Evolutionary conservation across 2,329 filamentous ascomycete species (phyloP).

Genomic region (Ophiosphaerella herpotricha): DNA sequence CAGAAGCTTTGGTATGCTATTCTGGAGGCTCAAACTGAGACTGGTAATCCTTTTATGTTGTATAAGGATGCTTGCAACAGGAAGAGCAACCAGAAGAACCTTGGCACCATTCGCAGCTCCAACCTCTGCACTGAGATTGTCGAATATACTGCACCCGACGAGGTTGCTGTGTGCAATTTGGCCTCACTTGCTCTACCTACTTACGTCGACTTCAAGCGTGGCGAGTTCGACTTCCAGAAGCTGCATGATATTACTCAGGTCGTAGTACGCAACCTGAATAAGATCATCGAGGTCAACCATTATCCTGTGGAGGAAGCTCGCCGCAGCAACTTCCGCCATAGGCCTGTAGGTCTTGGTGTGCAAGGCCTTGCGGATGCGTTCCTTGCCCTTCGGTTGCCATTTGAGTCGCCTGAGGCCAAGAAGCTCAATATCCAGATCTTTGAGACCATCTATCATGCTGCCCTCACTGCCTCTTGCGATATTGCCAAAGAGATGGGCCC

Average conservation of each 20-base stretch:
- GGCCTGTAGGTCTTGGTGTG: slow-evolving; percentile 94
- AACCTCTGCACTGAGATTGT: slow-evolving; percentile 99
- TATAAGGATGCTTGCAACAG: slow-evolving; percentile 99
- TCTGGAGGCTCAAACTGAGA: slow-evolving; percentile 97
- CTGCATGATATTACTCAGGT: slow-evolving; percentile 93
- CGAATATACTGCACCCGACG: slow-evolving; percentile 95
- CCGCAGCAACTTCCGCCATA: slow-evolving; percentile 96
- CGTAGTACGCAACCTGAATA: slow-evolving; percentile 94
- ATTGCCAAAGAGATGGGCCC: slow-evolving; percentile 81
- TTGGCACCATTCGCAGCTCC: slow-evolving; percentile 96
- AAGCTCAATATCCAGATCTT: slow-evolving; percentile 98
- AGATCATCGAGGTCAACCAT: slow-evolving; percentile 97
- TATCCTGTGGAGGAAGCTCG: slow-evolving; percentile 94
- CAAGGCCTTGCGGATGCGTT: slow-evolving; percentile 98
- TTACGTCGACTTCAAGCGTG: slow-evolving; percentile 83
- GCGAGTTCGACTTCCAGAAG: slow-evolving; percentile 93
- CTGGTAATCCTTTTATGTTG: slow-evolving; percentile 98
- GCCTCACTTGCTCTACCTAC: slow-evolving; percentile 91
- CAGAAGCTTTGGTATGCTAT: slow-evolving; percentile 99
- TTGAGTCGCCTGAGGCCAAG: slow-evolving; percentile 92
- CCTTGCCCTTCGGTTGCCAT: slow-evolving; percentile 93
- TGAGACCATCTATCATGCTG: slow-evolving; percentile 98
- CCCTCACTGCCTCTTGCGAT: slow-evolving; percentile 85
- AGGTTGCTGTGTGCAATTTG: slow-evolving; percentile 98
- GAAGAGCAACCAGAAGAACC: slow-evolving; percentile 99